phyloP scores from a whole-genome alignment of 2,329 filamentous ascomycete species.

The Cladosporium velox region DNA sequence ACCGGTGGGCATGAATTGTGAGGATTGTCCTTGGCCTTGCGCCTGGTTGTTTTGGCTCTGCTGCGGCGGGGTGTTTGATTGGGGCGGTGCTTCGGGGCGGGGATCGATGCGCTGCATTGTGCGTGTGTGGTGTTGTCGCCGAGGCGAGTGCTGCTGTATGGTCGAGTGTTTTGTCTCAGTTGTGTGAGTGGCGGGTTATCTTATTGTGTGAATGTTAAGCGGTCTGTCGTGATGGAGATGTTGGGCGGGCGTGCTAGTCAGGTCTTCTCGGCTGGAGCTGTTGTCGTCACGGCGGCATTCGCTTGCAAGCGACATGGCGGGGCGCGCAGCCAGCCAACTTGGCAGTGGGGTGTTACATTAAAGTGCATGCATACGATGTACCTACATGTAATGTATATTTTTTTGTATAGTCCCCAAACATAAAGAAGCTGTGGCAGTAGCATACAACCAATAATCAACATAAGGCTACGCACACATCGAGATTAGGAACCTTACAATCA shows the following conservation, averaged over 20 bases:
- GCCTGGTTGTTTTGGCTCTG: constrained; percentile 3
- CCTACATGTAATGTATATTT: no score
- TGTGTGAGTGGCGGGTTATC: neutral
- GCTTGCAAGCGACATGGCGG: constrained; percentile 1
- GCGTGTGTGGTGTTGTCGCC: neutral
- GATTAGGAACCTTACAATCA: neutral
- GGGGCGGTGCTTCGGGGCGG: constrained; percentile 27
- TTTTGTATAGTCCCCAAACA: neutral
- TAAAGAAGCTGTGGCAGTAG: neutral
- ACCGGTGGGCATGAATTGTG: constrained; percentile 32
- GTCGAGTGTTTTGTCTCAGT: neutral
- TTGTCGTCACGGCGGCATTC: constrained; percentile 4
- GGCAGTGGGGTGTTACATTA: neutral
- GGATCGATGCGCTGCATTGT: constrained; percentile 37
- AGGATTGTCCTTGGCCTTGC: constrained; percentile 16
- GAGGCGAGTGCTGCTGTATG: neutral
- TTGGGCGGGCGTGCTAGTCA: neutral
- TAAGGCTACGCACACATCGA: neutral
- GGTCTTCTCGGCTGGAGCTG: neutral
- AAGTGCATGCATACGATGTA: neutral
- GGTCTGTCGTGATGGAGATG: neutral
- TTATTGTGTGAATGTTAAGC: neutral
- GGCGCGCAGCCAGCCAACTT: neutral
- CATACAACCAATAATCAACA: neutral
- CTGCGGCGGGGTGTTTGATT: constrained; percentile 22